A percentile compares a stretch with the other conserved stretches of the same genome.
Conservation (phyloP, 1,284 basidiomycete species). For the Tilletia caries region DNA sequence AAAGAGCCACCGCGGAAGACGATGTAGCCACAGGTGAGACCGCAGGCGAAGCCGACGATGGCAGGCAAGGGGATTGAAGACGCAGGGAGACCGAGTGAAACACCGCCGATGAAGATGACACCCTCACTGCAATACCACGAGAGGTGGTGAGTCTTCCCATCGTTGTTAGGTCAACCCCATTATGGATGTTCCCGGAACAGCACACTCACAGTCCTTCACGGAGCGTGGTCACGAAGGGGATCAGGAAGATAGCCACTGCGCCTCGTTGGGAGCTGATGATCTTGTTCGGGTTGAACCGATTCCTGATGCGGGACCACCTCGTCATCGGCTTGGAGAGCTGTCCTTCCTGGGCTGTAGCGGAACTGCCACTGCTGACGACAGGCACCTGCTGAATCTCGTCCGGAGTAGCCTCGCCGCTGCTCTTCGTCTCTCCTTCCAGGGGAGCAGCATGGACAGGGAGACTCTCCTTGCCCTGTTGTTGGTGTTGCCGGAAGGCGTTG, state of each 20-base stretch:
- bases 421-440: neutral
- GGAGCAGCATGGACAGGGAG: neutral
- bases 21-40: slow-evolving; percentile 37
- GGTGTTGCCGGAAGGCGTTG: slow-evolving; percentile 30
- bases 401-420: neutral
- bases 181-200: neutral
- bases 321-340: neutral
- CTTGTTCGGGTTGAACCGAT: neutral
- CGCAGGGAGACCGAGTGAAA: slow-evolving; percentile 46
- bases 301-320: neutral
- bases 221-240: slow-evolving; percentile 48
- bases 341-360: neutral
- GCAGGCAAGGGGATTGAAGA: slow-evolving; percentile 49
- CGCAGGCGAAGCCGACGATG: slow-evolving; percentile 41
- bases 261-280: slow-evolving; percentile 11
- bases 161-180: no score
- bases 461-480: neutral
- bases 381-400: neutral
- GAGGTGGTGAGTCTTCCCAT: no score
- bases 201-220: slow-evolving; percentile 41
- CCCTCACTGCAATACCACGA: slow-evolving; percentile 25
- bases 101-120: slow-evolving; percentile 50
- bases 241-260: slow-evolving; percentile 38
- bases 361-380: neutral
- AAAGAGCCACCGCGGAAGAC: slow-evolving; percentile 43